A percentile compares a stretch with the other conserved stretches of the same genome.
Evolutionary conservation across 2,329 filamentous ascomycete species (phyloP).

Genomic region (Exserohilum rostratum): DNA sequence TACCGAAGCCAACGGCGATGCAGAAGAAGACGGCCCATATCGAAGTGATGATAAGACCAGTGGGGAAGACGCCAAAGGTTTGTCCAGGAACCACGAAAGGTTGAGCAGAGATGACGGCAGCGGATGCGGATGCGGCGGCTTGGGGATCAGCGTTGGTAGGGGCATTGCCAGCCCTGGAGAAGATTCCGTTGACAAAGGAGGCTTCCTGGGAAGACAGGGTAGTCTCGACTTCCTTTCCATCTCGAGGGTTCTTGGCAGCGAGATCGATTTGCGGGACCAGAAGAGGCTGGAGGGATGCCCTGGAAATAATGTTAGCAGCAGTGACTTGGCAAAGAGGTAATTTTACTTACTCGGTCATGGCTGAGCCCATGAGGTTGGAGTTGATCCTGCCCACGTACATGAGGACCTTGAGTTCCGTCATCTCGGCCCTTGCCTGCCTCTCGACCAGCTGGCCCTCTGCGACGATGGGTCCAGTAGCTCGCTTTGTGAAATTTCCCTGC

Average conservation of each 20-base stretch:
- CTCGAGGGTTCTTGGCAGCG: slow-evolving; percentile 57
- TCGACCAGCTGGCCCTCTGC: slow-evolving; percentile 36
- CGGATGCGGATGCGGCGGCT: slow-evolving; percentile 44
- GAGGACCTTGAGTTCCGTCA: slow-evolving; percentile 63
- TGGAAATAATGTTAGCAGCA: slow-evolving; percentile 39
- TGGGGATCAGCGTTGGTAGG: slow-evolving; percentile 57
- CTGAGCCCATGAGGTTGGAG: slow-evolving; percentile 57
- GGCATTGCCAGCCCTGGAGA: slow-evolving; percentile 61
- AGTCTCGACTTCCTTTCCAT: slow-evolving; percentile 62
- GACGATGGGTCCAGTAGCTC: slow-evolving; percentile 34
- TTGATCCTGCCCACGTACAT: slow-evolving; percentile 74
- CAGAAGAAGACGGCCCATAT: slow-evolving; percentile 65
- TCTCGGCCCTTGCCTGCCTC: slow-evolving; percentile 35
- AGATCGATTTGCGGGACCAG: slow-evolving; percentile 73
- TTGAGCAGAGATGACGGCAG: slow-evolving; percentile 47
- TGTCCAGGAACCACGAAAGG: slow-evolving; percentile 74
- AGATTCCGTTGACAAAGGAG: slow-evolving; percentile 73
- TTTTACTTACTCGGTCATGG: slow-evolving; percentile 65
- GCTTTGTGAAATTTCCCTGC: slow-evolving; percentile 41
- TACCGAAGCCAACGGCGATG: slow-evolving; percentile 65
- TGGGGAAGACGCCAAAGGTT: slow-evolving; percentile 71
- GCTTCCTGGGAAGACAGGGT: slow-evolving; percentile 73
- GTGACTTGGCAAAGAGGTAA: not conserved
- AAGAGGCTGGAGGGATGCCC: slow-evolving; percentile 65
- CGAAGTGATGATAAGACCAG: slow-evolving; percentile 70